Conservation (phyloP, 805 yeast species). For the Wickerhamiella kurtzmanii region DNA sequence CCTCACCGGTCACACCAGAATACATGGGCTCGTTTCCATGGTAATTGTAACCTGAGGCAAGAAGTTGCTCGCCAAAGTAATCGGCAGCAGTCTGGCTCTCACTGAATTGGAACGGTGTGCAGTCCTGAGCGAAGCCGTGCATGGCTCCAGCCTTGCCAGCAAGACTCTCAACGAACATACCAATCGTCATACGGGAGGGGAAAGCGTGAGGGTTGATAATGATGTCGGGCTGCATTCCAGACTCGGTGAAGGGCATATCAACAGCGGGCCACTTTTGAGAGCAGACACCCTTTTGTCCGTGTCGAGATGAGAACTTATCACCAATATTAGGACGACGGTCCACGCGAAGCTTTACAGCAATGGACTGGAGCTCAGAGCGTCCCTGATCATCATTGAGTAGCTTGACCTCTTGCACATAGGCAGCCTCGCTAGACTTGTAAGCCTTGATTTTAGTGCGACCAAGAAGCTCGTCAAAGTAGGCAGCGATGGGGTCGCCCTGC, state of each 20-base stretch:
- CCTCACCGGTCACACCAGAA: slow-evolving; percentile 97
- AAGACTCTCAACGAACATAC: slow-evolving; percentile 95
- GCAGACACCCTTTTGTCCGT: slow-evolving; percentile 97
- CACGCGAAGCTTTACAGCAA: slow-evolving; percentile 80
- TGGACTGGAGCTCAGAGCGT: slow-evolving; percentile 61
- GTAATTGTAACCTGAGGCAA: slow-evolving; percentile 81
- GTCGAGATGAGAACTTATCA: slow-evolving; percentile 94
- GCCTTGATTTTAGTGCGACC: slow-evolving; percentile 88
- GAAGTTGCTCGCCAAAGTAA: slow-evolving; percentile 87
- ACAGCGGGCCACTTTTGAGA: slow-evolving; percentile 95
- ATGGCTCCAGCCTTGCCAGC: slow-evolving; percentile 99
- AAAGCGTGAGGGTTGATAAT: slow-evolving; percentile 98
- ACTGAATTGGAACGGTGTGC: slow-evolving; percentile 90
- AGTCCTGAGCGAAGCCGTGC: slow-evolving; percentile 94
- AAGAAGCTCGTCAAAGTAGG: slow-evolving; percentile 77
- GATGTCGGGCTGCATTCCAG: slow-evolving; percentile 94
- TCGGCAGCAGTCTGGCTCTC: slow-evolving; percentile 95
- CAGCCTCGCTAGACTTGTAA: slow-evolving; percentile 89
- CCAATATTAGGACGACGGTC: slow-evolving; percentile 92
- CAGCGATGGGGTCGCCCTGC: slow-evolving; percentile 93
- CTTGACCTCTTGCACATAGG: slow-evolving; percentile 89
- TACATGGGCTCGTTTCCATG: slow-evolving; percentile 99
- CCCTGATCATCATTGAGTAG: slow-evolving; percentile 70
- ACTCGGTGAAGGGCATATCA: slow-evolving; percentile 93
- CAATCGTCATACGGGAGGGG: slow-evolving; percentile 99